Percentiles rank a stretch among this genome's conserved stretches.
Conservation (phyloP, 208 protist genomes). For the Lotmaria passim region DNA sequence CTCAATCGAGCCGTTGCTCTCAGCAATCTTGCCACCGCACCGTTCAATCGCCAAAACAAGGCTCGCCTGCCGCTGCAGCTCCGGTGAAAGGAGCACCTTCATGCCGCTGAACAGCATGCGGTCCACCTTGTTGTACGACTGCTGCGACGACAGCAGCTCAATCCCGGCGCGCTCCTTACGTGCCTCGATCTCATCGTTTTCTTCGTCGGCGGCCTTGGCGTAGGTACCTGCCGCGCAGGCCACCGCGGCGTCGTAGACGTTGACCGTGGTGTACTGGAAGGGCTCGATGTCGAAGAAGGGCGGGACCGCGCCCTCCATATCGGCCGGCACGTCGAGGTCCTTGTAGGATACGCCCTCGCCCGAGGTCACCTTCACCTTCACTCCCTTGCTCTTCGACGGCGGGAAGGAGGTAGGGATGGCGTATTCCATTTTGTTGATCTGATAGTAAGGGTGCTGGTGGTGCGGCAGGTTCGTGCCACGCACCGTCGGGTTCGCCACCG, state of each 20-base stretch:
- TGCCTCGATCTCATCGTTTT: slow-evolving; percentile 58
- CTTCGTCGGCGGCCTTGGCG: slow-evolving; percentile 41
- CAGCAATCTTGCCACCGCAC: slow-evolving; percentile 70
- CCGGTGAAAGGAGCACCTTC: slow-evolving; percentile 56
- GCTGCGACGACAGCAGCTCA: slow-evolving; percentile 65
- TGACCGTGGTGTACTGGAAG: slow-evolving; percentile 64
- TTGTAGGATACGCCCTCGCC: slow-evolving; percentile 32
- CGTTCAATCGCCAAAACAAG: slow-evolving; percentile 49
- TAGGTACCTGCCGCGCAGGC: slow-evolving; percentile 35
- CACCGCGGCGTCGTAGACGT: slow-evolving; percentile 66
- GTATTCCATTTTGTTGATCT: slow-evolving; percentile 85
- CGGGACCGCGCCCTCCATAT: slow-evolving; percentile 44
- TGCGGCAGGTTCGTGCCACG: slow-evolving; percentile 72
- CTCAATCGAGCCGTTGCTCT: slow-evolving; percentile 35
- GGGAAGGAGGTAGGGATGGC: slow-evolving; percentile 76
- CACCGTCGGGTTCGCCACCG: slow-evolving; percentile 75
- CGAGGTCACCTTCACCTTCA: slow-evolving; percentile 22
- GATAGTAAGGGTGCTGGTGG: slow-evolving; percentile 88
- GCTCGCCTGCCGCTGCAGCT: slow-evolving; percentile 42
- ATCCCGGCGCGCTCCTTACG: slow-evolving; percentile 48
- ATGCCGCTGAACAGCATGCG: slow-evolving; percentile 83
- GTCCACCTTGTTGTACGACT: slow-evolving; percentile 69
- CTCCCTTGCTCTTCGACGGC: slow-evolving; percentile 13
- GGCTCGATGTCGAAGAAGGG: slow-evolving; percentile 71
- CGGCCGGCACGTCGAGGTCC: slow-evolving; percentile 21